Evolutionary conservation across 768 basidiomycete species (phyloP), one percentile per base, ranked within the genome.

Genomic region (Lactarius sp.): DNA sequence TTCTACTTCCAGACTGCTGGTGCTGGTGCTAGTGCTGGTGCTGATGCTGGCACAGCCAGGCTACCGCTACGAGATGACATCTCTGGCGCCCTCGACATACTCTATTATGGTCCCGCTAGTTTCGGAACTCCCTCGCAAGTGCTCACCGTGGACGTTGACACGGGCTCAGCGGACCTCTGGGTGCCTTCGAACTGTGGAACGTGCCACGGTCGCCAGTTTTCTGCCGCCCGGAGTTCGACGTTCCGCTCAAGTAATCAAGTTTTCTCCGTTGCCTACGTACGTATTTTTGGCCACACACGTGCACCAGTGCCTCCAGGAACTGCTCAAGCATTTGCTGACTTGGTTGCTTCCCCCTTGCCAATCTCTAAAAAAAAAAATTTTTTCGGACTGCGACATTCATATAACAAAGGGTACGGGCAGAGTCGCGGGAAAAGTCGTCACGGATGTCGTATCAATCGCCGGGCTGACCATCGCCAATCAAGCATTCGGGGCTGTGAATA

Each of bases 91-190:
- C 66, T 78, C 49, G 81, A 84, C 61, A 64, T 80, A 34, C 71
- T 80, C 59, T 85, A 85, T 69, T 83, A 80, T 59, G 81, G 79
- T 2, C 63, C 70, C 9, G 58, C 86, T 52, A 41, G 66, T 6
- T 76, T 89, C 56, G 88, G 88, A 10, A 83, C 83, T 18, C 81
- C 81, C 1, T 67, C 74, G 0, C 85, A 87, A 71, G 57, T 66
- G 22, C 68, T 88, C 18, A 75, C 78, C 2, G 78, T 88, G 39
- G 82, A 86, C 71, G 75, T 88, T 66, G 88, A 90, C 71, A 88
- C 87, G 3, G 85, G 87, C 55, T 85, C 83, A 7, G 76, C 82
- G 39, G 88, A 90, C 70, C 75, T 86, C n/a, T 88, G 86, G 83
- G 71, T 80, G 20, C 77, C 81, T 34, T 71, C 73, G 14, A 57